These are phyloP conservation scores for Anthoceros angustus DNA, from an alignment of 225 moss, liverwort and hornwort genomes.

Conservation along the genomic window DNA sequence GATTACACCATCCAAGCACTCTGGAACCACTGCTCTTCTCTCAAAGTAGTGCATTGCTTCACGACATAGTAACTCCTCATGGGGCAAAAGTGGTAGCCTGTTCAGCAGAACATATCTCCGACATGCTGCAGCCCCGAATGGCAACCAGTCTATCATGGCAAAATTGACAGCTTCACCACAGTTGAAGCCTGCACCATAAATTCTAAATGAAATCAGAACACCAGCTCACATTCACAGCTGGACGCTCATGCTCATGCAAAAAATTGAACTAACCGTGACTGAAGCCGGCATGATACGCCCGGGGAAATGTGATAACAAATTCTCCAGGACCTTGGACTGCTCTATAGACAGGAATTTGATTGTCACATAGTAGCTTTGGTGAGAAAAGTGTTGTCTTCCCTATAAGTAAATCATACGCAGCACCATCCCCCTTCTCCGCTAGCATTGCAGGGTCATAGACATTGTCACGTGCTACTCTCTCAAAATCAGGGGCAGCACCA, in stretches of 20 bases:
- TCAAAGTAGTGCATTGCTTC: conserved; percentile 23
- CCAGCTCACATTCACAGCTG: neutral
- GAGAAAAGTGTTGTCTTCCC: conserved; percentile 31
- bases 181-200: conserved; percentile 19
- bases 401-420: conserved; percentile 25
- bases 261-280: conserved; percentile 11
- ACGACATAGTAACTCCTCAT: conserved; percentile 28
- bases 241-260: neutral
- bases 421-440: conserved; percentile 20
- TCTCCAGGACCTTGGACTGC: conserved; percentile 27
- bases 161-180: conserved; percentile 38
- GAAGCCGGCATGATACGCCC: conserved; percentile 30
- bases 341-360: conserved; percentile 20
- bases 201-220: neutral
- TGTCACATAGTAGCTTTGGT: conserved; percentile 19
- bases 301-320: conserved; percentile 31
- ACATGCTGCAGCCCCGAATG: conserved; percentile 28
- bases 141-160: conserved; percentile 35
- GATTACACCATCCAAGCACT: conserved; percentile 4
- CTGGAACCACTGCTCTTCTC: neutral
- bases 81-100: conserved; percentile 21
- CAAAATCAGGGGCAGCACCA: conserved; percentile 26
- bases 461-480: conserved; percentile 18
- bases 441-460: conserved; percentile 25
- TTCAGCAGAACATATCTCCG: conserved; percentile 23